Base-by-base conservation (phyloP, 192 early-diverging fungal species). In the Chytriomyces sp. region DNA sequence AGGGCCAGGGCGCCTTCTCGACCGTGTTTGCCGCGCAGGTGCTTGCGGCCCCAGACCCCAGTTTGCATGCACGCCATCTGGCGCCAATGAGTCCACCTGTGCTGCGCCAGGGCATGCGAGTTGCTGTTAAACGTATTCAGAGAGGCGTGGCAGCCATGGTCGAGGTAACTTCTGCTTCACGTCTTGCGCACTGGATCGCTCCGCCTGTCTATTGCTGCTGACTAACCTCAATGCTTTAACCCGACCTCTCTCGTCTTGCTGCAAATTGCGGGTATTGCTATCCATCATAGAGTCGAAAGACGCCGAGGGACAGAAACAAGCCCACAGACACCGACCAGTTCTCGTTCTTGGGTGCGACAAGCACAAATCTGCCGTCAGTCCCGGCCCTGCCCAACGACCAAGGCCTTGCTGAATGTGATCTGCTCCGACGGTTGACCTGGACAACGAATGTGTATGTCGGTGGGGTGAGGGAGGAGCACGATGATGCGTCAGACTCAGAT, bases 391-490 rank as follows among this genome's bases (percentile, higher is more conserved):
- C 28, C 28, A 50, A 44, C 61, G 64, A 65, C 24, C 24, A 18
- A 9, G 64, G 64, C 64, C 73, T 75, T 23, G 24, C 23, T 35
- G 73, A 75, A 43, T 75, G 73, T 47, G 73, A 75, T 47, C 61
- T 75, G 7, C 73, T 75, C 26, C 61, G 73, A 3, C 43, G 73
- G 18, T 50, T 75, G n/a, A 75, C 73, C 45, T 75, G 73, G 73
- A 75, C 64, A 9, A 66, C 73, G 24, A 64, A 75, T 64, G 43
- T 75, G 0, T 75, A 45, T 48, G 64, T 75, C 8, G 26, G 60
- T 8, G 72, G 72, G 26, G 44, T 35, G 67, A 26, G 44, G 67
- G 43, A 13, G 28, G 43, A 26, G 23, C 23, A 16, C 44, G 44
- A 60, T 35, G 35, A 35, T 35, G 35, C 35, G 35, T 35, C 35